Evolutionary conservation across 306 rosid species (phyloP), one percentile per base, ranked within the genome.

Genomic region (Quercus mongolica): DNA sequence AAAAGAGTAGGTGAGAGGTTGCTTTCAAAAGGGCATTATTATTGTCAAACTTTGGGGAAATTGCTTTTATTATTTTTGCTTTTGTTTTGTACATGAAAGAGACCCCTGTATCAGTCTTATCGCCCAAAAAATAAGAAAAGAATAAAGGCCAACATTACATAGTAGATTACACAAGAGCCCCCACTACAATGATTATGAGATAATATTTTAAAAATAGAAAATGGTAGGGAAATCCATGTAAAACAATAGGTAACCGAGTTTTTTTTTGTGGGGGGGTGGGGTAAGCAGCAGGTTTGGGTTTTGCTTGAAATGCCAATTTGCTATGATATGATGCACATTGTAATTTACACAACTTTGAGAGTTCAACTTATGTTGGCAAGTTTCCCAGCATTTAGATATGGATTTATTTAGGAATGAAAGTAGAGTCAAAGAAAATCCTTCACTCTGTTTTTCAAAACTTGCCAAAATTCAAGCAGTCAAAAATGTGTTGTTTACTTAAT

Each of bases 1-100:
- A 18, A 51, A 31, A 21, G 78, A 78, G 88, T 88, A 0, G 89
- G 86, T 86, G 81, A 70, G 74, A 35, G 30, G 89, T 83, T 46
- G 89, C 89, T 88, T 81, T 88, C 85, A 69, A 4, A 59, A 44
- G 71, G 49, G 71, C 12, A 73, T 21, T 64, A 58, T 68, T 69
- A 33, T 76, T 77, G 54, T 69, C 46, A 78, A 65, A 52, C 26
- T 81, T 67, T 18, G 13, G 55, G 52, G 33, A 35, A 61, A 20
- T 56, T 76, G 46, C 63, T 73, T 78, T 54, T 30, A 52, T 56
- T 61, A 20, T 71, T 69, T 74, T 69, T n/a, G 58, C 65, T 76
- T 74, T 69, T n/a, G 52, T 57, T 76, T 44, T 18, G 55, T 14
- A 51, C 17, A 28, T 25, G 17, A 74, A 30, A 55, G 18, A 41